Evolutionary conservation across 2,329 filamentous ascomycete species (phyloP).

Genomic region (Ustilaginoidea virens): DNA sequence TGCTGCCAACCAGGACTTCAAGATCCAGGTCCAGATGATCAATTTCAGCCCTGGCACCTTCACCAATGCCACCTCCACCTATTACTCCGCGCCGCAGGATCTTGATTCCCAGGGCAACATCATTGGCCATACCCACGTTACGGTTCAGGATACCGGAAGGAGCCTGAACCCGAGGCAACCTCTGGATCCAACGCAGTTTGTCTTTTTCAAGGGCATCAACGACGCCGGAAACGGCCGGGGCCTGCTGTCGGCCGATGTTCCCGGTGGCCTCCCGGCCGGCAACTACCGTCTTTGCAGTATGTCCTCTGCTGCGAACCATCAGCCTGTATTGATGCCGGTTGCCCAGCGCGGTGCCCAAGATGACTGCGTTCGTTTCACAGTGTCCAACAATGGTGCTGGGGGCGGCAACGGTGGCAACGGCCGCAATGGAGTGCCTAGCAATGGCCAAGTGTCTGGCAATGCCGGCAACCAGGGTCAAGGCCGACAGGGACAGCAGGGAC

Average conservation of each 20-base stretch:
- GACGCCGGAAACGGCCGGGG: conserved; percentile 41
- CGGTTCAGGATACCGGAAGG: conserved; percentile 38
- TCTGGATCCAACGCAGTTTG: conserved; percentile 37
- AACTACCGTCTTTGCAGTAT: conserved; percentile 53
- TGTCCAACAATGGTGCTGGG: conserved; percentile 15
- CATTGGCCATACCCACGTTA: conserved; percentile 45
- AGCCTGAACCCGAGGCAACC: conserved; percentile 33
- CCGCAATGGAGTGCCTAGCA: conserved; percentile 5
- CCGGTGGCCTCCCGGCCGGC: conserved; percentile 42
- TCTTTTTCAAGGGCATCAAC: conserved; percentile 54
- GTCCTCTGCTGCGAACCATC: conserved; percentile 47
- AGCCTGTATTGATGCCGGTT: conserved; percentile 50
- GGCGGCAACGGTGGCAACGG: conserved; percentile 9
- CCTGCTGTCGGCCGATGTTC: conserved; percentile 34
- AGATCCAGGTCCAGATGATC: conserved; percentile 33
- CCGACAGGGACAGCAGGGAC: background rate
- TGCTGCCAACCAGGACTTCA: conserved; percentile 30
- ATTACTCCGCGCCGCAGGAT: conserved; percentile 44
- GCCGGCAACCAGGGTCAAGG: background rate
- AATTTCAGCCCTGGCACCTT: conserved; percentile 44
- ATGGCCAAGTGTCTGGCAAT: conserved; percentile 6
- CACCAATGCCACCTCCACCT: conserved; percentile 43
- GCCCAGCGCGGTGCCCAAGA: conserved; percentile 53
- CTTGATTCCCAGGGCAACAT: conserved; percentile 31
- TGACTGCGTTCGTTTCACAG: conserved; percentile 46